A percentile compares a stretch with the other conserved stretches of the same genome.
These are phyloP conservation scores for Kodamaea anthophila DNA, from an alignment of 1,139 yeast species.

Conservation along the genomic window DNA sequence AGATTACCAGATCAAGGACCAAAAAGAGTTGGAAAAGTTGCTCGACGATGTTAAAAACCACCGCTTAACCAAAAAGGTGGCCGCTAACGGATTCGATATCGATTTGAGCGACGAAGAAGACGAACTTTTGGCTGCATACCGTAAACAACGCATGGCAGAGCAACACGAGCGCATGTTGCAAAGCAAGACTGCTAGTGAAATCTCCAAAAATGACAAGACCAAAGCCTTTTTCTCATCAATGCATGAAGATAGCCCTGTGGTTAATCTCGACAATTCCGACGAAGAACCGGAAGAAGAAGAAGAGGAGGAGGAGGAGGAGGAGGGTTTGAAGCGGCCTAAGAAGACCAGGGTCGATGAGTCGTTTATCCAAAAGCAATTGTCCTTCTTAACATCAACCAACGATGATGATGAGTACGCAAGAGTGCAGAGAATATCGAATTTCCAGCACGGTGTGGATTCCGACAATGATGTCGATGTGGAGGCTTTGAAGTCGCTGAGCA, in stretches of 20 bases:
- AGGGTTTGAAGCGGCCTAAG: constrained; percentile 13
- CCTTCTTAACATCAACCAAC: constrained; percentile 46
- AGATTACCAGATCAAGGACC: constrained; percentile 65
- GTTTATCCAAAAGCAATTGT: constrained; percentile 57
- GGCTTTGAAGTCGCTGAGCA: constrained; percentile 42
- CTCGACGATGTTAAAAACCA: constrained; percentile 82
- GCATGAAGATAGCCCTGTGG: constrained; percentile 36
- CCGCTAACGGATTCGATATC: constrained; percentile 51
- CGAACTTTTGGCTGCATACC: constrained; percentile 47
- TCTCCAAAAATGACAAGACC: constrained; percentile 49
- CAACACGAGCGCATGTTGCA: constrained; percentile 53
- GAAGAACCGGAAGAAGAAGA: constrained; percentile 10
- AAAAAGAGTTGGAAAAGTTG: constrained; percentile 64
- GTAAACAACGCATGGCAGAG: constrained; percentile 47
- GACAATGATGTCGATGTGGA: constrained; percentile 41
- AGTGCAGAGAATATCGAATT: constrained; percentile 26
- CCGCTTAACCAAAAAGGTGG: constrained; percentile 61
- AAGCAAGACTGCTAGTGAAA: constrained; percentile 44
- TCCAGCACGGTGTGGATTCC: constrained; percentile 33
- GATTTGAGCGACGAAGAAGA: constrained; percentile 67
- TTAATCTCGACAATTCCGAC: constrained; percentile 23
- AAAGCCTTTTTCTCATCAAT: constrained; percentile 72
- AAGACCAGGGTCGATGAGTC: constrained; percentile 40
- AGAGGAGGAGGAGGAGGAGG: constrained; percentile 3
- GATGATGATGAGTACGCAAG: constrained; percentile 29